Conservation (phyloP, 768 basidiomycete species). For the Boletus pseudopeckii region DNA sequence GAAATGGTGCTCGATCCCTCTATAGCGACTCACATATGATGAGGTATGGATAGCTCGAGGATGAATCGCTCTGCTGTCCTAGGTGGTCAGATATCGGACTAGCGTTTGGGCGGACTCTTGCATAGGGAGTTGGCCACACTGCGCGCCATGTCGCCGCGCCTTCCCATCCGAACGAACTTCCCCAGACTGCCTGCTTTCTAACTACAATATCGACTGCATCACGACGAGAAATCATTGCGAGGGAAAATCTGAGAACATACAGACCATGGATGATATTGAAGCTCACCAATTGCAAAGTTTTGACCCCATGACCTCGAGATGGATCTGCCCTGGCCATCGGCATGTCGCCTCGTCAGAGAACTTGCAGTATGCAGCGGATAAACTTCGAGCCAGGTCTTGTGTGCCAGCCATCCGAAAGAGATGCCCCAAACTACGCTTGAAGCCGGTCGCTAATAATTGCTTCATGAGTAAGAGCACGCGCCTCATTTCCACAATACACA, state of each 20-base stretch:
- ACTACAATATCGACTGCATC: conserved; percentile 39
- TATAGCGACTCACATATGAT: conserved; percentile 25
- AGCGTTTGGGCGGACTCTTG: neutral
- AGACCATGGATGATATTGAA: neutral
- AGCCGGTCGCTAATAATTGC: conserved; percentile 2
- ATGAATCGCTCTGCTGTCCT: conserved; percentile 4
- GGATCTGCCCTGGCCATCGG: neutral
- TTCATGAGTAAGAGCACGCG: neutral
- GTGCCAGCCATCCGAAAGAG: conserved; percentile 21
- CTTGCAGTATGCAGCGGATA: conserved; percentile 14
- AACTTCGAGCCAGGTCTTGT: conserved; percentile 18
- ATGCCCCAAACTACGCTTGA: conserved; percentile 9
- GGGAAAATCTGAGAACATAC: conserved; percentile 30
- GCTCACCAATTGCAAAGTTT: conserved; percentile 1
- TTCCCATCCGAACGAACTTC: conserved; percentile 20
- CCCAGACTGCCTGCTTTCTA: conserved; percentile 46
- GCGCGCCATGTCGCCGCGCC: conserved; percentile 14
- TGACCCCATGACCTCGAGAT: neutral
- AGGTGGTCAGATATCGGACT: neutral
- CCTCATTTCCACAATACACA: neutral
- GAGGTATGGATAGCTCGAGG: conserved; percentile 23
- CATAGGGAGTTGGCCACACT: conserved; percentile 14
- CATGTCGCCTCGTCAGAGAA: neutral
- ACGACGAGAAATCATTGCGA: conserved; percentile 44
- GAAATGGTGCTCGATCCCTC: neutral